Evolutionary conservation across 2,329 filamentous ascomycete species (phyloP).

Genomic region (Thelonectria blattea): DNA sequence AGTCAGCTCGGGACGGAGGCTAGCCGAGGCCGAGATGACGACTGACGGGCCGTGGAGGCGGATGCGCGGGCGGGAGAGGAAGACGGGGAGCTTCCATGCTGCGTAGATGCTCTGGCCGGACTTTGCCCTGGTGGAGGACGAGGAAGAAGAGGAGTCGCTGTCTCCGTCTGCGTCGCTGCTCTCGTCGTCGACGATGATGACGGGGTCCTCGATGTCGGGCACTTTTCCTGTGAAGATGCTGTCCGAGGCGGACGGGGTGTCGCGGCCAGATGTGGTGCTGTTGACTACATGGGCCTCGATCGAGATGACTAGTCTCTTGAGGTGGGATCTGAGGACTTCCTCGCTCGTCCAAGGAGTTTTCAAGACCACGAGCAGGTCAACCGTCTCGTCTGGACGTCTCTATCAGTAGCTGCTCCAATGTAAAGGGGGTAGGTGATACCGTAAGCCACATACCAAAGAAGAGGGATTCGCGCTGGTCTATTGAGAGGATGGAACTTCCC

Average conservation of each 20-base stretch:
- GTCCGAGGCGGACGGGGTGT: constrained; percentile 59
- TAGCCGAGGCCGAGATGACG: constrained; percentile 68
- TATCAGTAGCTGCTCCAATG: background rate
- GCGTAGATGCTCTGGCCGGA: constrained; percentile 54
- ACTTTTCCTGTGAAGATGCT: constrained; percentile 64
- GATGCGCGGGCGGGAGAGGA: constrained; percentile 64
- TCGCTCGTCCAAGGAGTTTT: constrained; percentile 67
- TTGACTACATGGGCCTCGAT: constrained; percentile 72
- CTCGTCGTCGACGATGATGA: constrained; percentile 55
- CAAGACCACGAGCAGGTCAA: constrained; percentile 72
- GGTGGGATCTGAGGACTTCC: constrained; percentile 60
- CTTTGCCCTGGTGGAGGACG: background rate
- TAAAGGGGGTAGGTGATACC: constrained; percentile 13
- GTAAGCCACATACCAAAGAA: constrained; percentile 68
- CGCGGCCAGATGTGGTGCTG: constrained; percentile 55
- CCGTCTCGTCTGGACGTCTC: constrained; percentile 70
- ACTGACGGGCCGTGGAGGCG: constrained; percentile 70
- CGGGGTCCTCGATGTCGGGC: constrained; percentile 55
- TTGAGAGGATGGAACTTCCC: constrained; percentile 57
- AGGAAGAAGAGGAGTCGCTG: constrained; percentile 5
- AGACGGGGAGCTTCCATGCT: constrained; percentile 66
- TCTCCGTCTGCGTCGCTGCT: constrained; percentile 37
- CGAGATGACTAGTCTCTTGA: constrained; percentile 68
- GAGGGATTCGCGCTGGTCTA: constrained; percentile 67
- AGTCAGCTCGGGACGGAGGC: constrained; percentile 57